A percentile compares a stretch with the other conserved stretches of the same genome.
Conservation (phyloP, 352 stramenopile genomes). For the Pythium phragmitis region DNA sequence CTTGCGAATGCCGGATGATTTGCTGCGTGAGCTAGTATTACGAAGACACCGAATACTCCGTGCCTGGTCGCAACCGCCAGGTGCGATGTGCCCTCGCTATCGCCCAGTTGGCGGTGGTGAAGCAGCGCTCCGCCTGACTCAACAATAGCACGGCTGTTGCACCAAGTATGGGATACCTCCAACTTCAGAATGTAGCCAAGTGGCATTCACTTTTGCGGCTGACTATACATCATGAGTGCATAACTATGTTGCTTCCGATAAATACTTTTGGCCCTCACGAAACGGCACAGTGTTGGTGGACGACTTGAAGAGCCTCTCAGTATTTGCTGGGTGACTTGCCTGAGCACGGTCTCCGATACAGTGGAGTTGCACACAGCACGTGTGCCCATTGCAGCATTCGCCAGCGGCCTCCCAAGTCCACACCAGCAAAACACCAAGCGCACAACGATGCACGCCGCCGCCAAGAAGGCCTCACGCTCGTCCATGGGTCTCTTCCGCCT, state of each 20-base stretch:
- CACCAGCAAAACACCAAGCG: background rate
- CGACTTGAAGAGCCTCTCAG: background rate
- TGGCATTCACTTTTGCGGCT: background rate
- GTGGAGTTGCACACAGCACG: too few relatives aligned
- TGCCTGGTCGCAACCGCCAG: too few relatives aligned
- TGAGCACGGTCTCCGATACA: constrained; percentile 5
- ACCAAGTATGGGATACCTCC: too few relatives aligned
- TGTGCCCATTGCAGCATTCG: constrained; percentile 28
- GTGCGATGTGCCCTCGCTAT: too few relatives aligned
- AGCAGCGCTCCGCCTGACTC: too few relatives aligned
- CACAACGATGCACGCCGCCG: constrained; percentile 16
- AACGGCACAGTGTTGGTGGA: constrained; percentile 1
- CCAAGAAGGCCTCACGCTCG: constrained; percentile 28
- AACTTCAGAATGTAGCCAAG: background rate
- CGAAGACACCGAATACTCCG: too few relatives aligned
- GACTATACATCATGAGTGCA: background rate
- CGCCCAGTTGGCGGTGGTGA: too few relatives aligned
- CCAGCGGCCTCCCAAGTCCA: constrained; percentile 16
- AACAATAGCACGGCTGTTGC: too few relatives aligned
- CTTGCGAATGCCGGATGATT: too few relatives aligned
- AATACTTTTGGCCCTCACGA: background rate
- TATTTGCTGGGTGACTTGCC: constrained; percentile 6
- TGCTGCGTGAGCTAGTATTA: too few relatives aligned
- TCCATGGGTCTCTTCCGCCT: constrained; percentile 45
- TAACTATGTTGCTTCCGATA: constrained; percentile 1